Base-by-base conservation (phyloP, 768 basidiomycete genomes). In the Russula griseocarnosa region DNA sequence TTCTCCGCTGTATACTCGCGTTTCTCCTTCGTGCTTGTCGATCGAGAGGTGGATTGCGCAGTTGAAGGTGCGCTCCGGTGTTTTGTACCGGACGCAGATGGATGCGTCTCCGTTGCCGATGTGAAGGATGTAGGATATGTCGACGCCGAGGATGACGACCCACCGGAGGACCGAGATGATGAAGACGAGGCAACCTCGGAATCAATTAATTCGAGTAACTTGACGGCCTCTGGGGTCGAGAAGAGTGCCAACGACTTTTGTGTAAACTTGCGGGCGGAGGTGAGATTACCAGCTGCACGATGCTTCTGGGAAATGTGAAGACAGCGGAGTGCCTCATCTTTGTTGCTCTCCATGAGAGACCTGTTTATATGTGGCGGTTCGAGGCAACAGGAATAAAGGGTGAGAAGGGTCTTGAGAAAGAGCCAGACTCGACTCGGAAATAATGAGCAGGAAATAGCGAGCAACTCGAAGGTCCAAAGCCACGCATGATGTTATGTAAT, bases 1-100 rank as follows among this genome's bases (percentile, higher is more conserved):
- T 97, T 92, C 69, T 95, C 94, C 24, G 83, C 75, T 3, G 94
- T 96, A 75, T 90, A 97, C 55, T 91, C 90, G 73, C 92, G 80
- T 38, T 68, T 61, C 50, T 60, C 66, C 38, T 56, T 66, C 44
- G 70, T 67, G 38, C 52, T 61, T 9, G 84, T 85, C 62, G 83
- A 47, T 32, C 26, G 40, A 10, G 56, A 58, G 24, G 55, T 81
- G 20, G 86, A 77, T 18, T 83, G 84, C 20, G 83, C 83, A 30
- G 71, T 66, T 7, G 74, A 60, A 20, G 73, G 72, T 3, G 76
- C 69, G 66, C 80, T 79, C 53, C 92, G 81, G 54, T 89, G 85
- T 73, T 84, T 86, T 63, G 84, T 77, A 46, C 88, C 86, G 59
- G 85, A 77, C n/a, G 87, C 82, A 18, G 90, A 90, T 6, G 88